phyloP scores from a whole-genome alignment of 495 filamentous ascomycete species.

The Tuber magnatum region DNA sequence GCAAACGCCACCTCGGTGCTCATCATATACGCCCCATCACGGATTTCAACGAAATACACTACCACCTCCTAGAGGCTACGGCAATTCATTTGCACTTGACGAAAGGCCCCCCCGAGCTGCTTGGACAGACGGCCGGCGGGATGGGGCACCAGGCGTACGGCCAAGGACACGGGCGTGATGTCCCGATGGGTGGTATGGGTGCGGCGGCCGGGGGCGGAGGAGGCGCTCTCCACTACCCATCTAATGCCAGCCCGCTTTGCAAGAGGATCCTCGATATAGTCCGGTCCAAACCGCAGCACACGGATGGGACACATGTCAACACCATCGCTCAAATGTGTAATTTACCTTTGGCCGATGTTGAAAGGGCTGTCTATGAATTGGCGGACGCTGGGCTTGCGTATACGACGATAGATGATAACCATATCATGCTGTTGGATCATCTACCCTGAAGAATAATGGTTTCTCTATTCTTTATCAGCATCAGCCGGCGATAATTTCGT shows the following conservation, averaged over 20 bases:
- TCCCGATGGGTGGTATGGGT: constrained; percentile 39
- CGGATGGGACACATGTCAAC: constrained; percentile 74
- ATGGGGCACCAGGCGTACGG: constrained; percentile 44
- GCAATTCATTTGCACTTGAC: constrained; percentile 79
- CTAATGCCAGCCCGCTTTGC: constrained; percentile 51
- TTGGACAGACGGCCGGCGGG: constrained; percentile 36
- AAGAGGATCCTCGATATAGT: constrained; percentile 63
- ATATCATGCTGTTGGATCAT: constrained; percentile 32
- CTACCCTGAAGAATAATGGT: background rate
- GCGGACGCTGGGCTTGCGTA: constrained; percentile 66
- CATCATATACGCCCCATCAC: constrained; percentile 69
- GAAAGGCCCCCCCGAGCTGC: constrained; percentile 55
- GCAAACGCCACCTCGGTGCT: constrained; percentile 71
- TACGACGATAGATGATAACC: constrained; percentile 77
- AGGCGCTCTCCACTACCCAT: constrained; percentile 41
- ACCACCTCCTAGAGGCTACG: constrained; percentile 80
- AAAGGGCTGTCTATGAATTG: constrained; percentile 70
- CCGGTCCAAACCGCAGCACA: constrained; percentile 54
- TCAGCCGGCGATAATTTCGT: background rate
- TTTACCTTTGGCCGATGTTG: constrained; percentile 60
- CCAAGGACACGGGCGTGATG: constrained; percentile 49
- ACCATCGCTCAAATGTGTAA: constrained; percentile 58
- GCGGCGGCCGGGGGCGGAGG: constrained; percentile 29
- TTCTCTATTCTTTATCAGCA: background rate
- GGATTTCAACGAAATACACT: constrained; percentile 85